Base-by-base conservation (phyloP, 768 basidiomycete species). In the Rhodocollybia butyracea region DNA sequence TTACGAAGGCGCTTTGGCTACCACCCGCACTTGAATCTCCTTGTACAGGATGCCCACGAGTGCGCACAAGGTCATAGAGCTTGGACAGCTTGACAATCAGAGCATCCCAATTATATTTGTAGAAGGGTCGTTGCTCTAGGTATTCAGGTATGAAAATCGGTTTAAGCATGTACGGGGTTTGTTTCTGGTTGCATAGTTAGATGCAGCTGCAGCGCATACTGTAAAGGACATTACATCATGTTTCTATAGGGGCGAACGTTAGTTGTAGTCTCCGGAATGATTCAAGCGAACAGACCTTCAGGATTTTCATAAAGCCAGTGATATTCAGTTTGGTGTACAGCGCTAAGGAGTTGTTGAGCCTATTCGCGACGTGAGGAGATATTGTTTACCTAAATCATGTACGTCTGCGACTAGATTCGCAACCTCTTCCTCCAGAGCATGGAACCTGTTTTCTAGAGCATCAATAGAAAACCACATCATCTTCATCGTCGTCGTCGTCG, bases 231-330 rank as follows among this genome's bases (percentile, higher is more conserved):
- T 60, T 63, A 94, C 93, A 68, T 97, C 94, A 68, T 98, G 94
- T 88, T 98, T 98, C 89, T 93, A 59, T 27, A 27, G 27, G 15
- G 3, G 17, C 40, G 29, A 42, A 17, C 53, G 27, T 12, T 52
- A 41, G 61, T 58, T 47, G 45, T 32, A 54, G 39, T 38, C 5
- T 39, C 39, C 46, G 46, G 47, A 32, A 46, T 39, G 17, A 29
- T 47, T 29, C 15, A 29, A 6, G 2, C 24, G 45, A 12, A 69
- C 70, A 45, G 57, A 88, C 90, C 81, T 98, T 98, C 58, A 98
- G 77, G 58, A 98, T 98, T 74, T 99, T 99, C 80, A 98, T 89
- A 69, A 99, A 99, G 10, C 97, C 97, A 1, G 97, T 98, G 64
- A 98, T 94, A 68, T 98, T 98, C 53, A 98, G 82, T 68, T 98